phyloP scores from a whole-genome alignment of 2,329 filamentous ascomycete species.

The Claviceps sp. region DNA sequence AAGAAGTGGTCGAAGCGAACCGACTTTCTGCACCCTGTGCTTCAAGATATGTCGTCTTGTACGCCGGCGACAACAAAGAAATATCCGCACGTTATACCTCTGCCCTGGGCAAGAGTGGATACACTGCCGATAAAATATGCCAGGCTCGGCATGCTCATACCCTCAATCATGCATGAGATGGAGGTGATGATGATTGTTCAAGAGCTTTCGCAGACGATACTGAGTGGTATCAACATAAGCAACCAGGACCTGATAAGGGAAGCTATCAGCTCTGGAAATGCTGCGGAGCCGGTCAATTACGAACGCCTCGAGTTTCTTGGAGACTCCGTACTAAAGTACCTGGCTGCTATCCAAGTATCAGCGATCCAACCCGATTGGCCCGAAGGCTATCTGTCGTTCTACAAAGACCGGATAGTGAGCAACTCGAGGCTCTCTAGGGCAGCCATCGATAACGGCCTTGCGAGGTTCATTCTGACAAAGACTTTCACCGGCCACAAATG shows the following conservation, averaged over 20 bases:
- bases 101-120: constrained; percentile 36
- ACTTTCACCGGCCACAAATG: constrained; percentile 59
- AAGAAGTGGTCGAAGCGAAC: constrained; percentile 37
- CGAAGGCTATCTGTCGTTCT: constrained; percentile 59
- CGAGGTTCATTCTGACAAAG: constrained; percentile 57
- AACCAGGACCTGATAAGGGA: constrained; percentile 45
- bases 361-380: constrained; percentile 50
- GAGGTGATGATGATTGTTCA: constrained; percentile 51
- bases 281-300: constrained; percentile 53
- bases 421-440: constrained; percentile 61
- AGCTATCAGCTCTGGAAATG: constrained; percentile 55
- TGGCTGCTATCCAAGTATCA: constrained; percentile 50
- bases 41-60: constrained; percentile 2
- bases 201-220: constrained; percentile 31
- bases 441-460: constrained; percentile 48
- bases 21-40: constrained; percentile 42
- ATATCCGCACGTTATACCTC: constrained; percentile 31
- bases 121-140: constrained; percentile 28
- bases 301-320: constrained; percentile 80
- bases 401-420: constrained; percentile 57
- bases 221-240: constrained; percentile 32
- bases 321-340: constrained; percentile 69
- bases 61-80: constrained; percentile 22
- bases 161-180: constrained; percentile 58
- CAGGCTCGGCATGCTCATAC: constrained; percentile 49